Evolutionary conservation across 2,329 filamentous ascomycete genomes (phyloP).

Genomic region (Septoria linicola): DNA sequence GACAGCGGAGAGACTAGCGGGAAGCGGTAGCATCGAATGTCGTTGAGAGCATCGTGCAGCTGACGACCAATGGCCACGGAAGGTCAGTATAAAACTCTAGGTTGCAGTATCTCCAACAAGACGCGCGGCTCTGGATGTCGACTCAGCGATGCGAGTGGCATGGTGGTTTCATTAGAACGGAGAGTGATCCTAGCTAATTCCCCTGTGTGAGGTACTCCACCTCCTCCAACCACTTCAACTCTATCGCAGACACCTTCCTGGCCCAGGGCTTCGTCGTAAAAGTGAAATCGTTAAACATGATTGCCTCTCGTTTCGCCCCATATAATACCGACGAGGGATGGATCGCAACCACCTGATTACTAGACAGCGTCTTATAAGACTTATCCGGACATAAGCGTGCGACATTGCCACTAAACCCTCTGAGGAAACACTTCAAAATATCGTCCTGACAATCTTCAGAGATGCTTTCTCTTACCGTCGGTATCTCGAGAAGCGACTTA

Average conservation of each 20-base stretch:
- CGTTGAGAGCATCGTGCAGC: too few species aligned
- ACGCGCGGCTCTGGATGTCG: too few species aligned
- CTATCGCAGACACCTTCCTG: constrained; percentile 60
- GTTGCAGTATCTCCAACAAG: too few species aligned
- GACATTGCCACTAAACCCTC: constrained; percentile 61
- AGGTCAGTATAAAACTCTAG: too few species aligned
- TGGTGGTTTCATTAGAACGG: too few species aligned
- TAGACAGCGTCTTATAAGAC: constrained; percentile 53
- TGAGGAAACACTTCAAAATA: constrained; percentile 59
- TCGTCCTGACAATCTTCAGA: constrained; percentile 48
- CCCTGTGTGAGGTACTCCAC: constrained; percentile 31
- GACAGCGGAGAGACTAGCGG: too few species aligned
- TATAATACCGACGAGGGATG: constrained; percentile 62
- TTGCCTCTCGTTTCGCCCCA: constrained; percentile 58
- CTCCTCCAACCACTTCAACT: constrained; percentile 62
- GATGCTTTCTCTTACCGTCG: constrained; percentile 11
- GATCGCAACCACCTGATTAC: constrained; percentile 59
- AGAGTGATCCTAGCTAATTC: neutral
- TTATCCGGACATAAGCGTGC: constrained; percentile 48
- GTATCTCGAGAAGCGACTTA: constrained; percentile 46
- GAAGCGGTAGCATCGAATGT: too few species aligned
- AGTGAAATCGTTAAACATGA: constrained; percentile 65
- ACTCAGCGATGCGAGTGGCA: too few species aligned
- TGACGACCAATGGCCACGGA: too few species aligned
- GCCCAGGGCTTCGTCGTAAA: constrained; percentile 65